These are phyloP conservation scores for Tanacetum coccineum DNA, from an alignment of 129 eudicot genomes.

Conservation along the genomic window DNA sequence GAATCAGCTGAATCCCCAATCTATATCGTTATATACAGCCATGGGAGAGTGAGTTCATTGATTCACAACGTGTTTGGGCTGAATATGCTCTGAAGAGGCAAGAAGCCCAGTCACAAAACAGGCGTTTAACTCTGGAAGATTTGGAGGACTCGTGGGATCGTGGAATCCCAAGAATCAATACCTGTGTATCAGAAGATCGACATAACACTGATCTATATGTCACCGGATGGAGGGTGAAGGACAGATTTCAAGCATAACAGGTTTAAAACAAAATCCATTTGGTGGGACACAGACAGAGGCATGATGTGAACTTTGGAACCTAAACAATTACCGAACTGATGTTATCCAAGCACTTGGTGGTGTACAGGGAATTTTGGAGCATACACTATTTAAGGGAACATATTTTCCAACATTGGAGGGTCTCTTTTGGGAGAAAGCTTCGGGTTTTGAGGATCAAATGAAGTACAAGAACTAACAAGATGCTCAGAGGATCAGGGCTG, in stretches of 20 bases:
- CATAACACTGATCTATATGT: conserved; percentile 99
- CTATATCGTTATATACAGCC: conserved; percentile 98
- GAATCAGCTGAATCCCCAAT: conserved; percentile 95
- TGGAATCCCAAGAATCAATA: conserved; percentile 95
- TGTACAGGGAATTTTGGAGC: conserved; percentile 94
- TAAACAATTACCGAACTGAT: conserved; percentile 94
- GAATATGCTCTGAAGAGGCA: conserved; percentile 96
- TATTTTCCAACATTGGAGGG: conserved; percentile 99
- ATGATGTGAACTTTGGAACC: conserved; percentile 95
- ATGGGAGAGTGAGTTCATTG: conserved; percentile 99
- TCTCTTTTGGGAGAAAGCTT: conserved; percentile 99
- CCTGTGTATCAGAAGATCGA: conserved; percentile 94
- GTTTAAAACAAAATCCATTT: conserved; percentile 93
- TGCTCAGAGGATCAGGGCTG: conserved; percentile 97
- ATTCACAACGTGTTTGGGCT: conserved; percentile 98
- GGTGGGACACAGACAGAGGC: conserved; percentile 99
- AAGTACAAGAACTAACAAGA: conserved; percentile 96
- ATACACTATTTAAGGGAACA: conserved; percentile 94
- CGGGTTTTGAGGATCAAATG: conserved; percentile 99
- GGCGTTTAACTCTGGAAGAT: conserved; percentile 94
- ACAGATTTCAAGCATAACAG: conserved; percentile 95
- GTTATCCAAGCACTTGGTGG: conserved; percentile 99
- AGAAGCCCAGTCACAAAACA: conserved; percentile 98
- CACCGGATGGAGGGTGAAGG: conserved; percentile 98
- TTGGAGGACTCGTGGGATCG: conserved; percentile 99